phyloP scores from a whole-genome alignment of 2,329 filamentous ascomycete genomes.

The Pseudogymnoascus sp. region DNA sequence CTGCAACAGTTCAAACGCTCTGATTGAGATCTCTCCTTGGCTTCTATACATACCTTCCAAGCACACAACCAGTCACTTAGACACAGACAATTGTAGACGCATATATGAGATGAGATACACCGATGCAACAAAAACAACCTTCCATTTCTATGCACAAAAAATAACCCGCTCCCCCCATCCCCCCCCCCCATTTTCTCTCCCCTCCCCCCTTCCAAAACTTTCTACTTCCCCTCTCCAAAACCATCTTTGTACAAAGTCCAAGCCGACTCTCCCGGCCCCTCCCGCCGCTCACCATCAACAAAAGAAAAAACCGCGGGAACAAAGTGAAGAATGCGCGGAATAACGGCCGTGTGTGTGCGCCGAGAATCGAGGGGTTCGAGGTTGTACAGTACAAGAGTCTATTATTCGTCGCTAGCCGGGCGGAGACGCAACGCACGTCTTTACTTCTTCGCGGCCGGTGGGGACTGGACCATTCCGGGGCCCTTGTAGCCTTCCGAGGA shows the following conservation, averaged over 20 bases:
- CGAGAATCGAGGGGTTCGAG: neutral
- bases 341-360: conserved; percentile 6
- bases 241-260: conserved; percentile 2
- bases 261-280: neutral
- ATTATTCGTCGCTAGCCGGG: conserved; percentile 7
- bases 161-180: conserved; percentile 31
- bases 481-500: conserved; percentile 70
- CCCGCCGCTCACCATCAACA: neutral
- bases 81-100: neutral
- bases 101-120: neutral
- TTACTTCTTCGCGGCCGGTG: conserved; percentile 30
- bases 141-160: conserved; percentile 10
- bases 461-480: conserved; percentile 68
- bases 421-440: neutral
- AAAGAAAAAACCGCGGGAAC: neutral
- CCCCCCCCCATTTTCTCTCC: conserved; percentile 35
- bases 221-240: neutral
- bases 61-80: neutral
- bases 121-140: neutral
- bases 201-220: neutral
- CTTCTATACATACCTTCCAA: neutral
- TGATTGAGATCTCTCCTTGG: neutral
- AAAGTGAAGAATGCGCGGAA: neutral
- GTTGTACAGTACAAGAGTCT: conserved; percentile 5
- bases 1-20: neutral